A percentile compares a stretch with the other conserved stretches of the same genome.
Conservation (phyloP, 2,329 filamentous ascomycete genomes). For the Fusarium nelsonii region DNA sequence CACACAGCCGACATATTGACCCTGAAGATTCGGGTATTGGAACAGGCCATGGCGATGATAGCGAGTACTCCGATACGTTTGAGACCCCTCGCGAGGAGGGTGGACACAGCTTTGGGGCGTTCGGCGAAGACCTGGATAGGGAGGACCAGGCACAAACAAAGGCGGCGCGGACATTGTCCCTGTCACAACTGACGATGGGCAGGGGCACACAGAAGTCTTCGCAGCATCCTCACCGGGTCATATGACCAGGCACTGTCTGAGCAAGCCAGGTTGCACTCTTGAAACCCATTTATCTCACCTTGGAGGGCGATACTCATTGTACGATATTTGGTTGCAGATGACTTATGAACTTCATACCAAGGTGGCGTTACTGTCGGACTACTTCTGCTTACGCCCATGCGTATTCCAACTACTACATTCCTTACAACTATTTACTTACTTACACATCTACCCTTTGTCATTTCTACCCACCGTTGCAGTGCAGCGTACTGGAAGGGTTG, state of each 20-base stretch:
- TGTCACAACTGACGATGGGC: constrained; percentile 69
- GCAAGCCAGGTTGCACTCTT: neutral
- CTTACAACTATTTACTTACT: constrained; percentile 28
- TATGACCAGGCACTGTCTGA: constrained; percentile 31
- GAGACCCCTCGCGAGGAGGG: constrained; percentile 65
- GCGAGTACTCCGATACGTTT: constrained; percentile 62
- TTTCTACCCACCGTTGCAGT: constrained; percentile 1
- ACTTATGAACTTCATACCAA: constrained; percentile 38
- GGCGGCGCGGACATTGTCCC: constrained; percentile 73
- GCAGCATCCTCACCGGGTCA: constrained; percentile 44
- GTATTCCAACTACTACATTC: constrained; percentile 28
- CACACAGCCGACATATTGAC: constrained; percentile 41
- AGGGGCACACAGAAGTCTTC: constrained; percentile 38
- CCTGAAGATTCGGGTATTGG: constrained; percentile 55
- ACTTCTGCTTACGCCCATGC: constrained; percentile 6
- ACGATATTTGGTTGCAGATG: constrained; percentile 31
- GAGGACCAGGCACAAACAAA: constrained; percentile 59
- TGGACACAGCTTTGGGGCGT: constrained; percentile 55
- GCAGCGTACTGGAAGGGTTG: constrained; percentile 1
- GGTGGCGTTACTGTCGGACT: constrained; percentile 12
- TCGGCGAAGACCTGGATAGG: constrained; percentile 59
- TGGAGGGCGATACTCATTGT: constrained; percentile 20
- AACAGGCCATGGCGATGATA: constrained; percentile 56
- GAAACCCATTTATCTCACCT: constrained; percentile 2
- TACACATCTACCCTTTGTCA: constrained; percentile 11